phyloP scores from a whole-genome alignment of 305 asterid species.

The Fraxinus angustifolia region DNA sequence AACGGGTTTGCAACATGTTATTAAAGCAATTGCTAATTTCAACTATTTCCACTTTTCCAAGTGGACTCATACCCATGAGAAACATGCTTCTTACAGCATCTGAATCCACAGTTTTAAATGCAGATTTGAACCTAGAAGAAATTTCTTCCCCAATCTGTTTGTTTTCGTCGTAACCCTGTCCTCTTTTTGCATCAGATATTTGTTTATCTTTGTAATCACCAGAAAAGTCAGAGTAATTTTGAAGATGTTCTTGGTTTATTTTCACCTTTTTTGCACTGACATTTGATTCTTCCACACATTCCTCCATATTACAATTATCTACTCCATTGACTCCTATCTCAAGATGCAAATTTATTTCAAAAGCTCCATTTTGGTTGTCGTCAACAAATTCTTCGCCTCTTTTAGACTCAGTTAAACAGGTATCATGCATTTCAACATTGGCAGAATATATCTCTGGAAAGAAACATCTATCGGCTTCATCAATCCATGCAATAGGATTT shows the following conservation, averaged over 20 bases:
- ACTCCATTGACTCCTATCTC: slow-evolving; percentile 17
- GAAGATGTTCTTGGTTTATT: slow-evolving; percentile 8
- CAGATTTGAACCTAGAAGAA: neutral
- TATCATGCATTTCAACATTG: slow-evolving; percentile 1
- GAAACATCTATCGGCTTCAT: slow-evolving; percentile 34
- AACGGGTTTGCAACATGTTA: slow-evolving; percentile 24
- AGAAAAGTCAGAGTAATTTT: neutral
- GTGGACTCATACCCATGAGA: slow-evolving; percentile 23
- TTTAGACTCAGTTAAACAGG: slow-evolving; percentile 1
- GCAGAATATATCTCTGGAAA: slow-evolving; percentile 28
- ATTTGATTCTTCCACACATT: slow-evolving; percentile 35
- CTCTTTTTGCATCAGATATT: slow-evolving; percentile 19
- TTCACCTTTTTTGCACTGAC: slow-evolving; percentile 19
- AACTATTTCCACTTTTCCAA: slow-evolving; percentile 13
- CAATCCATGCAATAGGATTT: slow-evolving; percentile 42
- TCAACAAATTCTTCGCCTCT: slow-evolving; percentile 9
- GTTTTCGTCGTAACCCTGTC: neutral
- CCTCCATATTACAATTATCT: slow-evolving; percentile 22
- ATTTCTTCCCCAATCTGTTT: slow-evolving; percentile 12
- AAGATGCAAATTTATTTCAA: slow-evolving; percentile 32
- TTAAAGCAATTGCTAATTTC: slow-evolving; percentile 26
- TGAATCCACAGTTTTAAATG: slow-evolving; percentile 4
- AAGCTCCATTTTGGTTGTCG: slow-evolving; percentile 16
- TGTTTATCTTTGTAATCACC: neutral
- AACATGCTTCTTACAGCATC: slow-evolving; percentile 29